These are phyloP conservation scores for Zygotorulaspora chibaensis DNA, from an alignment of 805 yeast species.

Conservation along the genomic window DNA sequence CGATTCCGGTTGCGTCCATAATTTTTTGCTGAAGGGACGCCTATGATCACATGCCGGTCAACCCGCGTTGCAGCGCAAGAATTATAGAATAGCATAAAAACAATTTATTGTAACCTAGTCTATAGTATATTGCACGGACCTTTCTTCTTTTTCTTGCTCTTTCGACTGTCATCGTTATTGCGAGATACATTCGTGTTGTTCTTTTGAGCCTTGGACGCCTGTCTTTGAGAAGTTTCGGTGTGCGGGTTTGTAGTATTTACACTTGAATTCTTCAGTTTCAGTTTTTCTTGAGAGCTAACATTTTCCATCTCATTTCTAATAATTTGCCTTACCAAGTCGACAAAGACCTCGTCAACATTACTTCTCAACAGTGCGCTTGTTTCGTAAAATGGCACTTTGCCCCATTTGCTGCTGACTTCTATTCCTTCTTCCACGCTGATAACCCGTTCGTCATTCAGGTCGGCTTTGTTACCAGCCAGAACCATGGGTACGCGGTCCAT, in stretches of 20 bases:
- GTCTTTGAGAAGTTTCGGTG: neutral
- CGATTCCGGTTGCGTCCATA: slow-evolving; percentile 69
- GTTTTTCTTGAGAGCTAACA: slow-evolving; percentile 7
- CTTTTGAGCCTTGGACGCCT: neutral
- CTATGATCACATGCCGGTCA: neutral
- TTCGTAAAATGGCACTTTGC: slow-evolving; percentile 85
- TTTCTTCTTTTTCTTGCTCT: slow-evolving; percentile 19
- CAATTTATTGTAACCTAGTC: neutral
- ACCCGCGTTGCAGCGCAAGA: neutral
- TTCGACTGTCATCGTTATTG: neutral
- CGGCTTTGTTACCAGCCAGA: slow-evolving; percentile 87
- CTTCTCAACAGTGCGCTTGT: slow-evolving; percentile 88
- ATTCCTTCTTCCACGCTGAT: slow-evolving; percentile 79
- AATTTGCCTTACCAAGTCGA: slow-evolving; percentile 84
- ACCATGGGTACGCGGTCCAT: slow-evolving; percentile 77
- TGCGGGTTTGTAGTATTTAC: slow-evolving; percentile 1
- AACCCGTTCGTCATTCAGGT: slow-evolving; percentile 69
- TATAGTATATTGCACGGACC: slow-evolving; percentile 19
- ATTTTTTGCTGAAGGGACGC: too few relatives aligned
- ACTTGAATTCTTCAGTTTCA: neutral
- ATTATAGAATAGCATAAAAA: neutral
- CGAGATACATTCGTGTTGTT: neutral
- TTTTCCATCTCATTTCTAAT: slow-evolving; percentile 38
- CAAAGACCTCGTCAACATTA: slow-evolving; percentile 86
- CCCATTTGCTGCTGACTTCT: slow-evolving; percentile 80